Percentiles rank a stretch among this genome's conserved stretches.
phyloP scores from a whole-genome alignment of 768 basidiomycete genomes.

The Boletus pseudopeckii region DNA sequence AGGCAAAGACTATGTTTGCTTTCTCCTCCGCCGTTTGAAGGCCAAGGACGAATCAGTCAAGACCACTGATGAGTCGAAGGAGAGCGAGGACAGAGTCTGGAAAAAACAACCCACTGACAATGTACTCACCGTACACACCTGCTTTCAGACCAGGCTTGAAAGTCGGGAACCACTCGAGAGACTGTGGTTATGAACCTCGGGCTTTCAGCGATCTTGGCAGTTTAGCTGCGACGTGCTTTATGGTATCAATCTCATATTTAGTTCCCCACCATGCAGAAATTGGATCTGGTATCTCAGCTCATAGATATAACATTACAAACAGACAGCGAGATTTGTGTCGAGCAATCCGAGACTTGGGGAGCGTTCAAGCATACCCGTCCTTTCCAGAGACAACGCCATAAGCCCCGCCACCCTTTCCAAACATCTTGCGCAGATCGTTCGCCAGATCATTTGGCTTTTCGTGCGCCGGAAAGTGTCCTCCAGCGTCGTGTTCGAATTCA shows the following conservation, averaged over 20 bases:
- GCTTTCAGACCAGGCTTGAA: not conserved
- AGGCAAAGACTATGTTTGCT: not conserved
- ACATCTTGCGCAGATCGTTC: slow-evolving; percentile 54
- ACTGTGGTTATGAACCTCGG: not conserved
- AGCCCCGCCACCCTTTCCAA: slow-evolving; percentile 49
- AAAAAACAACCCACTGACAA: not conserved
- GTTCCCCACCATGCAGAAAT: too few species aligned
- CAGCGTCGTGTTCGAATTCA: slow-evolving; percentile 43
- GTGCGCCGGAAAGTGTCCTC: slow-evolving; percentile 59
- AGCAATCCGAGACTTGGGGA: too few species aligned
- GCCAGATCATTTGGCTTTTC: slow-evolving; percentile 50
- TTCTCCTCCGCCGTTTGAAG: not conserved
- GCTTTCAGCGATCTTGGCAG: not conserved
- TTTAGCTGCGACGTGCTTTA: too few species aligned
- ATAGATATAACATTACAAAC: not conserved
- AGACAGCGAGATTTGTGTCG: not conserved
- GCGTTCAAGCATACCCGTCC: slow-evolving; percentile 36
- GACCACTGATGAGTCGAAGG: not conserved
- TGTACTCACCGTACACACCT: not conserved
- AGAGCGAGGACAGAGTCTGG: not conserved
- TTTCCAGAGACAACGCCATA: slow-evolving; percentile 45
- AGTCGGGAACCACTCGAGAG: not conserved
- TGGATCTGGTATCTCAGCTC: too few species aligned
- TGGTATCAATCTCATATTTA: not conserved
- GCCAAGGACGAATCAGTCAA: not conserved